Conservation (phyloP, 1,284 basidiomycete species). For the Ceratobasidium papillatum region DNA sequence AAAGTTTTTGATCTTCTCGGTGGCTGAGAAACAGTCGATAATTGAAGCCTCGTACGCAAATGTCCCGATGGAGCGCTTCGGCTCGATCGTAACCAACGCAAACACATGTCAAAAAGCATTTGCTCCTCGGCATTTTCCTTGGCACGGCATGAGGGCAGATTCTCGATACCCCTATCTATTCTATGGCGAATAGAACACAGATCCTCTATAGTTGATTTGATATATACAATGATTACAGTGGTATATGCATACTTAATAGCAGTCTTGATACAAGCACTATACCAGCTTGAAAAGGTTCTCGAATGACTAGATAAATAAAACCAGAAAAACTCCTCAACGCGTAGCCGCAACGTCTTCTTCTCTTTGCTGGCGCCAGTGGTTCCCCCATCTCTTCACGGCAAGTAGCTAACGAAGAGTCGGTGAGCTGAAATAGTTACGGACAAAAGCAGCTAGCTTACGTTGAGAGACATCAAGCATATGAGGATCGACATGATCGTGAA, state of each 20-base stretch:
- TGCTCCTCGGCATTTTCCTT: too few species aligned
- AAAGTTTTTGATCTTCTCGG: too few species aligned
- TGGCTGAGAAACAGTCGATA: too few species aligned
- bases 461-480: constrained; percentile 28
- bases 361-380: constrained; percentile 33
- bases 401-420: background rate
- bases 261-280: background rate
- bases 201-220: background rate
- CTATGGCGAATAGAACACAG: background rate
- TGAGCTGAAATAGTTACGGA: background rate
- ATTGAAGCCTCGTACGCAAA: too few species aligned
- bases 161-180: background rate
- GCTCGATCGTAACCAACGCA: too few species aligned
- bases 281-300: background rate
- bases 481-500: constrained; percentile 34
- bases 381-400: constrained; percentile 27
- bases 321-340: background rate
- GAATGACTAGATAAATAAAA: background rate
- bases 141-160: too few species aligned
- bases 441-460: background rate
- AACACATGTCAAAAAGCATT: too few species aligned
- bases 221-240: constrained; percentile 12
- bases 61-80: too few species aligned
- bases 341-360: constrained; percentile 1
- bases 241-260: constrained; percentile 7